These are phyloP conservation scores for Trametes maxima DNA, from an alignment of 768 basidiomycete genomes.

Conservation along the genomic window DNA sequence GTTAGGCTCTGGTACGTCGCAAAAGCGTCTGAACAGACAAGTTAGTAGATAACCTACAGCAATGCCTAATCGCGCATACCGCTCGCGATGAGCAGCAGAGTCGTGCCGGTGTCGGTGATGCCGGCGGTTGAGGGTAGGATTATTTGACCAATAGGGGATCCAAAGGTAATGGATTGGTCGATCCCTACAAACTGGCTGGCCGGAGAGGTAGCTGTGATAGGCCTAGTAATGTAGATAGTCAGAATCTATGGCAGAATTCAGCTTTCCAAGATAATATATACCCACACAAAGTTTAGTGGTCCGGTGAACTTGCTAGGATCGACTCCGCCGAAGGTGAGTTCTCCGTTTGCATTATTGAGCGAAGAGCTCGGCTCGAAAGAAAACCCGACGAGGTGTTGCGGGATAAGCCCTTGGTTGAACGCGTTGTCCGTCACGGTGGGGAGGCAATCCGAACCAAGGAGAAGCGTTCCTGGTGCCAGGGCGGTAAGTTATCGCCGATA, in stretches of 20 bases:
- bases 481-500: neutral
- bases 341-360: slow-evolving; percentile 21
- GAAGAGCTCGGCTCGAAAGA: slow-evolving; percentile 32
- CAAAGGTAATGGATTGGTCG: slow-evolving; percentile 29
- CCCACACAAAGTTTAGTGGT: slow-evolving; percentile 31
- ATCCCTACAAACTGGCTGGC: slow-evolving; percentile 29
- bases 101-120: slow-evolving; percentile 52
- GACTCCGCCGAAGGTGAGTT: slow-evolving; percentile 28
- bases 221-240: slow-evolving; percentile 11
- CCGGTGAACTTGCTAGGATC: slow-evolving; percentile 32
- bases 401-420: slow-evolving; percentile 33
- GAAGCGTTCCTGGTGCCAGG: slow-evolving; percentile 9
- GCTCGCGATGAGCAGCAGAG: slow-evolving; percentile 52
- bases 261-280: neutral
- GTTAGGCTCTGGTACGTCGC: slow-evolving; percentile 28
- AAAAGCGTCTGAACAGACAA: slow-evolving; percentile 29
- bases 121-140: slow-evolving; percentile 40
- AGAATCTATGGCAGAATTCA: neutral
- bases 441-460: slow-evolving; percentile 17
- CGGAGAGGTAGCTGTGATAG: slow-evolving; percentile 26
- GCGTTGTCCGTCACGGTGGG: slow-evolving; percentile 42
- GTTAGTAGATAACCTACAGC: neutral
- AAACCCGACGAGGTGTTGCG: slow-evolving; percentile 34
- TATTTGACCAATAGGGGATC: slow-evolving; percentile 25
- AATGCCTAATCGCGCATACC: neutral